These are phyloP conservation scores for Botrytis porri DNA, from an alignment of 2,329 filamentous ascomycete species.

Conservation along the genomic window DNA sequence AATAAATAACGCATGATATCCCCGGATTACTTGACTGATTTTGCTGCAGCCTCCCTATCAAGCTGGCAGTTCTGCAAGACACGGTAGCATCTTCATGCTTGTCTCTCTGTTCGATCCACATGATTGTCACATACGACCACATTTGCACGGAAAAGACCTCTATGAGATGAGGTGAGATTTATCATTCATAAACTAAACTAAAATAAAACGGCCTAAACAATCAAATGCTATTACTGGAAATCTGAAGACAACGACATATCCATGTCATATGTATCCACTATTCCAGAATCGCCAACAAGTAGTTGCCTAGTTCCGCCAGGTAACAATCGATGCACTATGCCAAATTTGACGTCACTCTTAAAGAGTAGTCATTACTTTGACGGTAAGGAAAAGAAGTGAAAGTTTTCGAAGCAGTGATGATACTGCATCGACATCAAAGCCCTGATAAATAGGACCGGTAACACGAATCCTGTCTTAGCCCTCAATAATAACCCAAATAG, in stretches of 20 bases:
- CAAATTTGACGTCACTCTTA: neutral
- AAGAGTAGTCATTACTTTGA: neutral
- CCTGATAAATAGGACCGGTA: neutral
- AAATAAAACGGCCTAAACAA: neutral
- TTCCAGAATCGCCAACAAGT: neutral
- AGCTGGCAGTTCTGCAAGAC: neutral
- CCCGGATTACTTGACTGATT: too few relatives aligned
- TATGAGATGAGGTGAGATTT: neutral
- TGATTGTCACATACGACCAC: neutral
- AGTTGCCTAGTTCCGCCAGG: neutral
- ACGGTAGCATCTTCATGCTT: too few relatives aligned
- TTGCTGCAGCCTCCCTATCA: too few relatives aligned
- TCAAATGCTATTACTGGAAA: neutral
- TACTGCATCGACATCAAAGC: neutral
- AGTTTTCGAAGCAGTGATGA: neutral
- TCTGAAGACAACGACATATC: neutral
- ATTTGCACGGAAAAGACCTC: accelerated
- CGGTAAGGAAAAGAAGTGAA: neutral
- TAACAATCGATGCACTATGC: neutral
- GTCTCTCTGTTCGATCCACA: too few relatives aligned
- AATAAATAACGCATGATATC: too few relatives aligned
- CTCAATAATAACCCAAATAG: too few relatives aligned
- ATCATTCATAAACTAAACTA: neutral
- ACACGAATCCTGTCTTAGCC: neutral
- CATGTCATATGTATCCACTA: neutral